Evolutionary conservation across 1,139 yeast genomes (phyloP).

Genomic region (Lodderomyces elongisporus): DNA sequence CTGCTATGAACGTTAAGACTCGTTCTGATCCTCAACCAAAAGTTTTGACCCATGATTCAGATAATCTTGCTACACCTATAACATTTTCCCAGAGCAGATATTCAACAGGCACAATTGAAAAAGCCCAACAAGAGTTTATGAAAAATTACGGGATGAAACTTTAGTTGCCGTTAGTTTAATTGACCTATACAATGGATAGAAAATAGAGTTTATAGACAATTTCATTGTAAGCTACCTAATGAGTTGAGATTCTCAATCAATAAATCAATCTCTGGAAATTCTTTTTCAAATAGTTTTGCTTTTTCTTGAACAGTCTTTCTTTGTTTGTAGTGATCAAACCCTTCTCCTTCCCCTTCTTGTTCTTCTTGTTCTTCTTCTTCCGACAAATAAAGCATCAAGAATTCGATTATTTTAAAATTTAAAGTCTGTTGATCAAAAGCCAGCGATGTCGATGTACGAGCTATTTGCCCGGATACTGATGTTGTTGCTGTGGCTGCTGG

Average conservation of each 20-base stretch:
- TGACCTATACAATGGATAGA: background rate
- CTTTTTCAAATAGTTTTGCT: slow-evolving; percentile 45
- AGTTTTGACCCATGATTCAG: too few relatives aligned
- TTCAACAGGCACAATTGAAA: slow-evolving; percentile 6
- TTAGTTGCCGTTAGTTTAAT: too few relatives aligned
- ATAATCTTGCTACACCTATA: too few relatives aligned
- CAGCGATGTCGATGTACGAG: background rate
- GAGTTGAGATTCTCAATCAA: slow-evolving; percentile 37
- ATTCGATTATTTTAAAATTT: slow-evolving; percentile 63
- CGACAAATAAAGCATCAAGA: slow-evolving; percentile 62
- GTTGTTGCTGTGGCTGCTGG: slow-evolving; percentile 6
- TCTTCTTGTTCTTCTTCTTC: slow-evolving; percentile 53
- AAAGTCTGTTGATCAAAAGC: slow-evolving; percentile 31
- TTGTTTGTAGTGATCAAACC: too few relatives aligned
- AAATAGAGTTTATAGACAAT: too few relatives aligned
- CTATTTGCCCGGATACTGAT: too few relatives aligned
- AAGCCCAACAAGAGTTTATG: slow-evolving; percentile 9
- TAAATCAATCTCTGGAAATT: slow-evolving; percentile 40
- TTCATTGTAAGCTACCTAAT: slow-evolving; percentile 23
- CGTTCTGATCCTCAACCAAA: too few relatives aligned
- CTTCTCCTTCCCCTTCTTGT: too few relatives aligned
- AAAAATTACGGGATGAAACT: slow-evolving; percentile 13
- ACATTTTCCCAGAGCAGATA: slow-evolving; percentile 3
- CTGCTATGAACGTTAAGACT: too few relatives aligned
- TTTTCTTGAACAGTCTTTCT: slow-evolving; percentile 45